A percentile compares a stretch with the other conserved stretches of the same genome.
Evolutionary conservation across 768 basidiomycete genomes (phyloP).

Genomic region (Lyophyllum shimeji): DNA sequence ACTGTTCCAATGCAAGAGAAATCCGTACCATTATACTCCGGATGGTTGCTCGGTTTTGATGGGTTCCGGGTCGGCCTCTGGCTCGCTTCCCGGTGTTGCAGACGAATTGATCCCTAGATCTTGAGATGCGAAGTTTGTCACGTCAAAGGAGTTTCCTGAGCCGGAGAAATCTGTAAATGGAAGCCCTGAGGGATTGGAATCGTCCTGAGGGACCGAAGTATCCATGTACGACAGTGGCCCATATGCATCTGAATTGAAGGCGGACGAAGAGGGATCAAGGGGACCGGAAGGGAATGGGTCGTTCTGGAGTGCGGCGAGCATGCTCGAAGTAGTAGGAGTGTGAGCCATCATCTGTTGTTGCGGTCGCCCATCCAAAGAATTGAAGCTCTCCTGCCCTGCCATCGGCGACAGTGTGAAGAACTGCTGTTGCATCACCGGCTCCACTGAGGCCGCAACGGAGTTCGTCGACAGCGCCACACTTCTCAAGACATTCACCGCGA

Average conservation of each 20-base stretch:
- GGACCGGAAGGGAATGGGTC: conserved; percentile 67
- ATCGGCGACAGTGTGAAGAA: conserved; percentile 88
- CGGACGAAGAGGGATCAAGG: conserved; percentile 61
- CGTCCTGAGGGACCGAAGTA: conserved; percentile 62
- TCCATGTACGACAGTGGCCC: conserved; percentile 78
- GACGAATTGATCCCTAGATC: conserved; percentile 61
- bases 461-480: conserved; percentile 88
- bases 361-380: conserved; percentile 61
- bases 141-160: conserved; percentile 67
- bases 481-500: conserved; percentile 84
- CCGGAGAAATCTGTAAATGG: conserved; percentile 71
- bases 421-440: conserved; percentile 89
- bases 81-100: conserved; percentile 53
- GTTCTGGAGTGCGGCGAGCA: conserved; percentile 84
- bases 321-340: conserved; percentile 86
- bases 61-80: conserved; percentile 61
- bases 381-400: conserved; percentile 82
- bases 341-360: conserved; percentile 65
- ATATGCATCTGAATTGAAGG: conserved; percentile 70
- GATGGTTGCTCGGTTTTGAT: conserved; percentile 64
- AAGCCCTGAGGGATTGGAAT: conserved; percentile 63
- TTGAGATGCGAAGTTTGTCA: conserved; percentile 62
- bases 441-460: conserved; percentile 89
- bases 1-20: conserved; percentile 17
- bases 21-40: conserved; percentile 31